phyloP scores from a whole-genome alignment of 208 protist genomes.

The Trypanosoma mega region DNA sequence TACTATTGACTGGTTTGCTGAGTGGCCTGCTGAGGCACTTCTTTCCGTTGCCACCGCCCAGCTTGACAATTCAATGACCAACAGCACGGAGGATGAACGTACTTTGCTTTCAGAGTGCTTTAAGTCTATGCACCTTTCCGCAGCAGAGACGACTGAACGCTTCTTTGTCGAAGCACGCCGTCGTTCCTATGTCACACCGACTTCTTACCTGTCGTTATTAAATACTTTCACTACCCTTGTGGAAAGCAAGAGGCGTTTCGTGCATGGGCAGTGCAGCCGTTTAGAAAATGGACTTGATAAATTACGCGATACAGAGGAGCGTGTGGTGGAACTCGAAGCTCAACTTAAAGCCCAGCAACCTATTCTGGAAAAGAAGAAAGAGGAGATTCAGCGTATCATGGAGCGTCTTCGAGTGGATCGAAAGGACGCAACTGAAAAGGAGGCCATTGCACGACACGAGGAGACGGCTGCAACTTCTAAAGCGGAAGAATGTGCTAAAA shows the following conservation, averaged over 20 bases:
- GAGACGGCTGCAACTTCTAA: slow-evolving; percentile 92
- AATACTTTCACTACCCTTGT: slow-evolving; percentile 89
- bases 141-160: slow-evolving; percentile 77
- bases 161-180: slow-evolving; percentile 93
- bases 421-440: slow-evolving; percentile 88
- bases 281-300: slow-evolving; percentile 96
- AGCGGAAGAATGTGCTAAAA: slow-evolving; percentile 93
- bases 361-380: slow-evolving; percentile 91
- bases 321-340: slow-evolving; percentile 92
- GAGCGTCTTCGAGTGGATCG: slow-evolving; percentile 90
- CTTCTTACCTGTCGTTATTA: slow-evolving; percentile 96
- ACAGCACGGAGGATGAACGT: slow-evolving; percentile 25
- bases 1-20: slow-evolving; percentile 98
- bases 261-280: slow-evolving; percentile 79
- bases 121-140: slow-evolving; percentile 91
- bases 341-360: slow-evolving; percentile 95
- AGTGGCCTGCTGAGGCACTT: slow-evolving; percentile 96
- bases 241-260: slow-evolving; percentile 73
- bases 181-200: slow-evolving; percentile 98
- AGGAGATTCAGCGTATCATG: slow-evolving; percentile 94
- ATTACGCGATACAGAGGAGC: slow-evolving; percentile 89
- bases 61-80: slow-evolving; percentile 25
- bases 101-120: slow-evolving; percentile 80
- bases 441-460: slow-evolving; percentile 85
- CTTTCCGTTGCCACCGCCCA: slow-evolving; percentile 89